Evolutionary conservation across 257 asterid genomes (phyloP), one percentile per base, ranked within the genome.

Genomic region (Nicotiana paniculata): DNA sequence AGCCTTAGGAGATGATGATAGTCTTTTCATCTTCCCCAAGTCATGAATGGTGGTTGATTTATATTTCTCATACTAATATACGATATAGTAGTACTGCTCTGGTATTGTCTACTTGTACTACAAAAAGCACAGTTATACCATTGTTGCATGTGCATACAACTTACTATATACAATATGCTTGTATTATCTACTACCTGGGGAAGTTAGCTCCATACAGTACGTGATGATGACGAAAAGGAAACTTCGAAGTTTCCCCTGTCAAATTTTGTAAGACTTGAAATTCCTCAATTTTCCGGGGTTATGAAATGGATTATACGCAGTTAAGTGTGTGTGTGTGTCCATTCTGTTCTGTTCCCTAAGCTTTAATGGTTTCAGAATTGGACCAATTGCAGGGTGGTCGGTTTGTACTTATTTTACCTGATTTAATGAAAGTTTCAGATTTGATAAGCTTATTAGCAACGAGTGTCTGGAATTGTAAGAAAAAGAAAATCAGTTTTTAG

Each of bases 1-100:
- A 87, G 89, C 90, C 85, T 95, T 84, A 93, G 97, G 89, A 88
- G 97, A 84, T 72, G 78, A 84, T 70, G 58, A 70, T 93, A 91
- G 90, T 76, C 77, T 81, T 83, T 80, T 39, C 83, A 54, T 32
- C 65, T 85, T 2, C 54, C 66, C 28, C 70, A 79, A 10, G 68
- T 37, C 39, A 26, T 11, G 63, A 37, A 43, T 81, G 54, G 16
- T 30, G 70, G 61, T 48, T 58, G 58, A 21, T 32, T 39, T 6
- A 79, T 32, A n/a, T 12, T 33, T 78, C 39, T 48, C 61, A 63
- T 21, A 15, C 74, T 63, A 26, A 39, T 39, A 63, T 80, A 63
- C 76, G 1, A 64, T 48, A 72, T 24, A 46, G 4, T 48, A 72
- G 8, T 24, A 6, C 39, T 72, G 21, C 79, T 21, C 61, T 72